Evolutionary conservation across 1,284 basidiomycete genomes (phyloP).

Genomic region (Ceratobasidium sp.): DNA sequence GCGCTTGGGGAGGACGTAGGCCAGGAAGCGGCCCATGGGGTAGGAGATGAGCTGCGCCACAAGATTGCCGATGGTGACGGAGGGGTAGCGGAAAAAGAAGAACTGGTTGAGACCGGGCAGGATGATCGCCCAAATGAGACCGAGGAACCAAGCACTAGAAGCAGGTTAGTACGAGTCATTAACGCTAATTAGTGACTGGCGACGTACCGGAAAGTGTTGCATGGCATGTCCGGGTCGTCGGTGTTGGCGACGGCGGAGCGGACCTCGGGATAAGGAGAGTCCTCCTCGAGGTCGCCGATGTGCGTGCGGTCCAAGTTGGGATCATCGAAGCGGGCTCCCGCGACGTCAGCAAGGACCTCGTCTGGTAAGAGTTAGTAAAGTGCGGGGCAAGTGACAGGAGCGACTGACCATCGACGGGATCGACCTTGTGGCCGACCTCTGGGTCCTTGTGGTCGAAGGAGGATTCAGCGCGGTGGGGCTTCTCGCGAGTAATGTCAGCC

Average conservation of each 20-base stretch:
- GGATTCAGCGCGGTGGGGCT: background rate
- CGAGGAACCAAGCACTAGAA: slow-evolving; percentile 54
- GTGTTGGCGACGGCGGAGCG: slow-evolving; percentile 55
- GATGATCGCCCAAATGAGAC: slow-evolving; percentile 62
- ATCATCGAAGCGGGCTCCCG: slow-evolving; percentile 49
- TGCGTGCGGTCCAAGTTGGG: slow-evolving; percentile 51
- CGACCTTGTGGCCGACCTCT: slow-evolving; percentile 18
- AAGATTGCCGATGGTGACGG: slow-evolving; percentile 54
- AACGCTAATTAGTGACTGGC: slow-evolving; percentile 48
- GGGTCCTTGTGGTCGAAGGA: slow-evolving; percentile 32
- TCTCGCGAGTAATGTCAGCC: slow-evolving; percentile 16
- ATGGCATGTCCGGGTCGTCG: slow-evolving; percentile 54
- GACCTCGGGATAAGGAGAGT: slow-evolving; percentile 59
- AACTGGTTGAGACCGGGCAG: slow-evolving; percentile 61
- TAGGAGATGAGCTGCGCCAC: slow-evolving; percentile 57
- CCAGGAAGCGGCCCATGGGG: slow-evolving; percentile 66
- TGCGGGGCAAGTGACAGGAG: background rate
- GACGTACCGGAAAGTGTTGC: slow-evolving; percentile 53
- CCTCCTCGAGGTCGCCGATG: slow-evolving; percentile 54
- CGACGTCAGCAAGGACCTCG: slow-evolving; percentile 47
- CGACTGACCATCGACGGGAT: slow-evolving; percentile 17
- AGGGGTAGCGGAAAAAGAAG: slow-evolving; percentile 57
- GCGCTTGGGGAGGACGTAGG: slow-evolving; percentile 62
- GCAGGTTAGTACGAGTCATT: slow-evolving; percentile 10
- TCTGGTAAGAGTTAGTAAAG: background rate